Base-by-base conservation (phyloP, 345 rosid species). In the Bruguiera parviflora region DNA sequence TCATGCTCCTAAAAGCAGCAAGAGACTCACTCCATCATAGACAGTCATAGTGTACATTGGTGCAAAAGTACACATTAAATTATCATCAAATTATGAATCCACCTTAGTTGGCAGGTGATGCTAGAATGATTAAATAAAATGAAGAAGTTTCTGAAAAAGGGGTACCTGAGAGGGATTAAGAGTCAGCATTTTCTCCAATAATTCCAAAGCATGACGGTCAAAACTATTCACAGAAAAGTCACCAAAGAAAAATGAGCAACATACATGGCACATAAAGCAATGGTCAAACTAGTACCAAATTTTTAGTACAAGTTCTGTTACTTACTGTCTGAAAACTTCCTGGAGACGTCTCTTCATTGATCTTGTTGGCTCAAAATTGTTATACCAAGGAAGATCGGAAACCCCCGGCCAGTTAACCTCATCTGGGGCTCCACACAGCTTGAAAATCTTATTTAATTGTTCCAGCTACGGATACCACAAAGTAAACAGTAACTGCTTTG, bases 91-190 rank as follows among this genome's bases (percentile, higher is more conserved):
- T 39, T 8, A 39, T 39, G 13, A 39, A 35, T 35, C 39, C 39
- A 35, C 39, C 39, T 35, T 39, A 9, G 15, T 39, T 39, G 46
- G 13, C 46, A 2, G 3, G 15, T 1, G 46, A 10, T 39, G 47
- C 47, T 39, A 39, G 47, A 39, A 11, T 22, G 15, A 31, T 31
- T 16, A 35, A 21, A 35, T 47, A 10, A 32, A 33, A 19, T 3
- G 37, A 29, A 32, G 13, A 8, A 8, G 58, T 29, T 43, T n/a
- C 19, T n/a, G 39, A 8, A 25, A 37, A 60, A 24, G 15, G 20
- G 13, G 49, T 87, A 91, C 96, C 98, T 91, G 87, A 18, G 90
- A 72, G 11, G 97, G 98, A 77, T 93, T 96, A 35, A 93, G 98
- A 25, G 81, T 86, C 76, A 91, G 82, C 98, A 94, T 91, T 81